A percentile compares a stretch with the other conserved stretches of the same genome.
These are phyloP conservation scores for Dinochytrium kinnereticum DNA, from an alignment of 371 early-diverging fungal species.

Conservation along the genomic window DNA sequence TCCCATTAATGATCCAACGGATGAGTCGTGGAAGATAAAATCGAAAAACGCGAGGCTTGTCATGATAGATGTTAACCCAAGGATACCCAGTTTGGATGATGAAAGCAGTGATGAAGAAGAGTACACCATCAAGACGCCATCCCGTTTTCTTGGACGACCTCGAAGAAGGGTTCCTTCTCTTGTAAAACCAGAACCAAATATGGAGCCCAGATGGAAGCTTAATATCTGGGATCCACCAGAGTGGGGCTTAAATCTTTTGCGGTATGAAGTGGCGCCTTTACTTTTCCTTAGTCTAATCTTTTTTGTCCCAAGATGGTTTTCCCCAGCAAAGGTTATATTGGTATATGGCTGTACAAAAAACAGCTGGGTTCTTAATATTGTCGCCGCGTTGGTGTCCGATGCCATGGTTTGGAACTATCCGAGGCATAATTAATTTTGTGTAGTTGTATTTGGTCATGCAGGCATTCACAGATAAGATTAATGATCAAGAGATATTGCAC, in stretches of 20 bases:
- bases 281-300: not conserved
- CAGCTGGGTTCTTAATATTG: constrained; percentile 21
- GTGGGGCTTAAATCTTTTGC: constrained; percentile 26
- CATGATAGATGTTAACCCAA: constrained; percentile 21
- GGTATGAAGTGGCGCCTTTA: constrained; percentile 9
- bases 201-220: constrained; percentile 30
- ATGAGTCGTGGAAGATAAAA: constrained; percentile 13
- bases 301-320: constrained; percentile 27
- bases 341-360: constrained; percentile 15
- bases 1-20: not conserved
- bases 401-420: constrained; percentile 20
- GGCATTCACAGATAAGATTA: constrained; percentile 4
- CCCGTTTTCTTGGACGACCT: not conserved
- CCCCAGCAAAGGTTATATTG: constrained; percentile 16
- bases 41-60: constrained; percentile 26
- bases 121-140: not conserved
- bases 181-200: not conserved
- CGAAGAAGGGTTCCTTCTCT: not conserved
- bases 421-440: not conserved
- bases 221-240: constrained; percentile 28
- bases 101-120: constrained; percentile 22
- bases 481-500: constrained; percentile 25
- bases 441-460: constrained; percentile 20
- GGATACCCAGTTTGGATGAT: not conserved
- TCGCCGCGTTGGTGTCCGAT: constrained; percentile 15